These are phyloP conservation scores for Zalaria obscura DNA, from an alignment of 2,329 filamentous ascomycete species.

Conservation along the genomic window DNA sequence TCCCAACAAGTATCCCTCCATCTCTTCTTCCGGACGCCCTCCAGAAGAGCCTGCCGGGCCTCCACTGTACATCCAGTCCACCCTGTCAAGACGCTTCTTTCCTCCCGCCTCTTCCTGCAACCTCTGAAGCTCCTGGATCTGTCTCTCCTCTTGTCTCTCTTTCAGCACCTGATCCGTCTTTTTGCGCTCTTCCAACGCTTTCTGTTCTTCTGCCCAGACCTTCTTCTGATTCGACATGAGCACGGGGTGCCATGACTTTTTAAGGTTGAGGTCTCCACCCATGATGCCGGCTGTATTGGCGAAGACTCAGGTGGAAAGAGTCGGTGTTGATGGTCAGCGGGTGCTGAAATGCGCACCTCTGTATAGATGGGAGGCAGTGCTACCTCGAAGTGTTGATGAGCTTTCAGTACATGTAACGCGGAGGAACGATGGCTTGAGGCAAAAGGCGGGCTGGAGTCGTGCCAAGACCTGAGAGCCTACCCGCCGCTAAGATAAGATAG, in stretches of 20 bases:
- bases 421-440: no score
- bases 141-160: conserved; percentile 85
- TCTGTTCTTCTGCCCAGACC: conserved; percentile 85
- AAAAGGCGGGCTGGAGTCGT: no score
- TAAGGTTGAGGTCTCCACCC: conserved; percentile 91
- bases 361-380: no score
- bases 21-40: conserved; percentile 52
- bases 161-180: conserved; percentile 81
- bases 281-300: conserved; percentile 39
- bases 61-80: conserved; percentile 97
- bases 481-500: no score
- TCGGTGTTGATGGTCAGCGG: background rate
- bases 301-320: background rate
- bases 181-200: conserved; percentile 88
- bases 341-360: no score
- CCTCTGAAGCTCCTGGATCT: conserved; percentile 79
- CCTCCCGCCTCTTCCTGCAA: conserved; percentile 83
- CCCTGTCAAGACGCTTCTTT: conserved; percentile 62
- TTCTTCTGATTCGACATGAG: conserved; percentile 80
- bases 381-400: no score
- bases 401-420: no score
- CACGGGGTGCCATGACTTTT: conserved; percentile 83
- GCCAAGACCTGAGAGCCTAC: no score
- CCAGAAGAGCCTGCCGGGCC: conserved; percentile 56
- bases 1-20: conserved; percentile 83